Percentiles rank a stretch among this genome's conserved stretches.
Evolutionary conservation across 768 basidiomycete species (phyloP).

Genomic region (Pleurotus platypus): DNA sequence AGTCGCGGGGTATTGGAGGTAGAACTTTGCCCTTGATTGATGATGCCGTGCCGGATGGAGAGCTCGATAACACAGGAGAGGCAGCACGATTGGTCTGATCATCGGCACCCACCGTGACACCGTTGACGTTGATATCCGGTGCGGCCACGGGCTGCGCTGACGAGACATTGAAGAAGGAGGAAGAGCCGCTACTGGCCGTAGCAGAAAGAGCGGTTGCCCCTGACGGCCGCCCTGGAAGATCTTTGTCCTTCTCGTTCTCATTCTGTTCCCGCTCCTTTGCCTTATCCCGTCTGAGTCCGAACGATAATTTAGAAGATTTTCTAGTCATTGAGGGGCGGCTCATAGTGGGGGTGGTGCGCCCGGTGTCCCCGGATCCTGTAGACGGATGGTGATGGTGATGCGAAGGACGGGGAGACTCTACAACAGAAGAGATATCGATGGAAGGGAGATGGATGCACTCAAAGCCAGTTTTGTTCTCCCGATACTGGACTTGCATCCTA

Average conservation of each 20-base stretch:
- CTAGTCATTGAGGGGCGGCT: conserved; percentile 57
- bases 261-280: conserved; percentile 48
- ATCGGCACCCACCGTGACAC: conserved; percentile 8
- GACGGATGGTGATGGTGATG: conserved; percentile 38
- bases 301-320: conserved; percentile 78
- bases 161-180: conserved; percentile 83
- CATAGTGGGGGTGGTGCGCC: conserved; percentile 25
- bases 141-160: conserved; percentile 23
- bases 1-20: conserved; percentile 81
- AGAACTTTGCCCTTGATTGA: conserved; percentile 61
- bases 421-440: conserved; percentile 83
- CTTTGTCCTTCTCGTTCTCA: conserved; percentile 26
- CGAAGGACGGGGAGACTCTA: conserved; percentile 24
- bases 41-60: conserved; percentile 36
- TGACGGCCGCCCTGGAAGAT: conserved; percentile 32
- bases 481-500: conserved; percentile 93
- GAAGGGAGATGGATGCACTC: conserved; percentile 96
- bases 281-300: conserved; percentile 56
- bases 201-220: conserved; percentile 49
- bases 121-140: conserved; percentile 18
- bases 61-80: conserved; percentile 11
- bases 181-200: conserved; percentile 75
- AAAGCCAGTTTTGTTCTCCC: conserved; percentile 86
- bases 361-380: conserved; percentile 48
- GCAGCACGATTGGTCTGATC: conserved; percentile 13